Percentiles rank a stretch among this genome's conserved stretches.
Evolutionary conservation across 768 basidiomycete species (phyloP).

Genomic region (Lactarius deliciosus): DNA sequence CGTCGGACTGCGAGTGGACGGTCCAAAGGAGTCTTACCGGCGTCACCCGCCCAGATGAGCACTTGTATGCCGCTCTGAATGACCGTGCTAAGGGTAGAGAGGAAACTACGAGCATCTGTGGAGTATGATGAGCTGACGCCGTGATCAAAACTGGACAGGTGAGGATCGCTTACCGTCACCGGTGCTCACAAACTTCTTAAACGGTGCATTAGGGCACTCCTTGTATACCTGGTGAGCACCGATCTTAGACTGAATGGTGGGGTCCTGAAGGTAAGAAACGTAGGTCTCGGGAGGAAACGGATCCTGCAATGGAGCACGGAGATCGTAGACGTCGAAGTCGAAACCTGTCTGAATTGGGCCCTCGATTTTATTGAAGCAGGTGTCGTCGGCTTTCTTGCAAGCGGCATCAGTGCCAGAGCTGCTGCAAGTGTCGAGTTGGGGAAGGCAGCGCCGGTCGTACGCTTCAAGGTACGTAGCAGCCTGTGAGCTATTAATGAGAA

Average conservation of each 20-base stretch:
- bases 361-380: constrained; percentile 50
- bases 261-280: constrained; percentile 26
- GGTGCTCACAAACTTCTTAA: constrained; percentile 39
- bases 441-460: constrained; percentile 40
- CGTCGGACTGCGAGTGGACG: not conserved
- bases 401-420: constrained; percentile 44
- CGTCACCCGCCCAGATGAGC: constrained; percentile 48
- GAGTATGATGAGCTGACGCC: constrained; percentile 30
- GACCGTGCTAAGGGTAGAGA: not conserved
- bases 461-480: not conserved
- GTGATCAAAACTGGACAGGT: constrained; percentile 24
- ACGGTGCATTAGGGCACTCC: constrained; percentile 37
- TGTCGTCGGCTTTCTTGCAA: constrained; percentile 48
- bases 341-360: constrained; percentile 43
- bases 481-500: constrained; percentile 9
- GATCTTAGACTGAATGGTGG: constrained; percentile 34
- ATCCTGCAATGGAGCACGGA: constrained; percentile 39
- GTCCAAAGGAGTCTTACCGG: not conserved
- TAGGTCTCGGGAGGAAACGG: constrained; percentile 43
- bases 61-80: constrained; percentile 37
- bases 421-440: constrained; percentile 47
- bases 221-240: constrained; percentile 42
- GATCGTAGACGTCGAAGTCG: constrained; percentile 48
- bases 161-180: constrained; percentile 49
- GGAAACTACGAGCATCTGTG: constrained; percentile 20